Conservation (phyloP, 345 rosid genomes). For the Erysimum cheiranthoides region DNA sequence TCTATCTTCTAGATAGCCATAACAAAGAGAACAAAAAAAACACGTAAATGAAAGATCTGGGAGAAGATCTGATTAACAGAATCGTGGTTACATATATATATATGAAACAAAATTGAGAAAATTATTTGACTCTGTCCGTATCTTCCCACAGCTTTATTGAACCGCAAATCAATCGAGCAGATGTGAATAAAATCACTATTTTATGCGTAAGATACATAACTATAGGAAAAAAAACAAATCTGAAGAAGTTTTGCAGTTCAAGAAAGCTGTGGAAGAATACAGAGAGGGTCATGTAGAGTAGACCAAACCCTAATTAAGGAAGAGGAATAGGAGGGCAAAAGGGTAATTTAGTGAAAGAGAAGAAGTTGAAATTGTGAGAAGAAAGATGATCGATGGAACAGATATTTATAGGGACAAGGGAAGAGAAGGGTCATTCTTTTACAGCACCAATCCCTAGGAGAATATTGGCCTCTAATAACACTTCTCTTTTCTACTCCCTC, state of each 20-base stretch:
- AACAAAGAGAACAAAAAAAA: background rate
- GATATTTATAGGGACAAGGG: conserved; percentile 62
- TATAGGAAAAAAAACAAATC: background rate
- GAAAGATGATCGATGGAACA: conserved; percentile 36
- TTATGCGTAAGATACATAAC: background rate
- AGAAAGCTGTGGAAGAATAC: conserved; percentile 99
- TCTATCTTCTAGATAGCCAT: background rate
- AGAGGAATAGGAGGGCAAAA: conserved; percentile 2
- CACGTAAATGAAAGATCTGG: conserved; percentile 13
- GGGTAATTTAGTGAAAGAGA: conserved; percentile 3
- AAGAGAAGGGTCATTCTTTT: conserved; percentile 46
- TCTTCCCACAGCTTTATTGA: conserved; percentile 99
- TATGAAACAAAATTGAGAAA: background rate
- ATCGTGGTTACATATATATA: background rate
- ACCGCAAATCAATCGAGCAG: conserved; percentile 48
- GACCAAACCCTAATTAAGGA: conserved; percentile 34
- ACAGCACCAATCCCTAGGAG: conserved; percentile 94
- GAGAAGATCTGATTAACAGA: background rate
- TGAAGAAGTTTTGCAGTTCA: conserved; percentile 70
- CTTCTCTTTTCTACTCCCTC: conserved; percentile 45
- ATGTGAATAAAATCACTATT: background rate
- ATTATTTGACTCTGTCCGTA: conserved; percentile 58
- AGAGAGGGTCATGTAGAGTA: conserved; percentile 60
- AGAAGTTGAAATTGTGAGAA: conserved; percentile 16
- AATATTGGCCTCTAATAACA: conserved; percentile 71